Evolutionary conservation across 2,329 filamentous ascomycete genomes (phyloP), one percentile per base, ranked within the genome.

Genomic region (Clonostachys byssicola): DNA sequence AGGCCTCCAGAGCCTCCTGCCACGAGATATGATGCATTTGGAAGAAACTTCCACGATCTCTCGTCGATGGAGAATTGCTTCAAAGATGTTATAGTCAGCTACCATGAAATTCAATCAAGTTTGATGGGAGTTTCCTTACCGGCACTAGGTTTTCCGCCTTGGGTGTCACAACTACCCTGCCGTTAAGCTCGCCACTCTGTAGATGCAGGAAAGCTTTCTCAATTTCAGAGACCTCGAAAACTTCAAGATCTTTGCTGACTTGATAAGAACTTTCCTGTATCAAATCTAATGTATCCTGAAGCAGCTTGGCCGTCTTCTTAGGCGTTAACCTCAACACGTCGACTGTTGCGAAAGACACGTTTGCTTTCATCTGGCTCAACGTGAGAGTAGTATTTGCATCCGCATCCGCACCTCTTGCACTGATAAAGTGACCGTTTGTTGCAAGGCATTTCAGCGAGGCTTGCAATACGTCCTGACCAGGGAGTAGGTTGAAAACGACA

Each of bases 181-280:
- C 72, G 4, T 61, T 64, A 44, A 71, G 66, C 5, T 63, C 59
- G 5, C 69, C 66, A 6, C 53, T 53, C 44, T 69, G 66, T 54
- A 75, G 65, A 18, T 64, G 55, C 3, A 67, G 59, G 49, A 75
- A 70, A 1, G 68, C 67, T 0, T 63, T 55, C 5, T 60, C 56
- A 1, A 73, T 56, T 1, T 68, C 50, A 0, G 59, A 55, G 23
- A 63, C 53, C 5, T 59, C 52, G 16, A 47, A 53, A 0, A 43
- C 42, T 5, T 36, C 34, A 16, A 49, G 40, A 9, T 47, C 47
- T 4, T 23, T n/a, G 1, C 8, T 30, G 23, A 10, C 2, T 10
- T 10, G 6, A 10, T 10, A 30, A 10, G 23, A 30, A 10, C 23
- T 30, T 8, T 30, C 23, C 23, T 30, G 23, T 30, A 30, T 30